phyloP scores from a whole-genome alignment of 805 yeast species.

The Priceomyces carsonii region DNA sequence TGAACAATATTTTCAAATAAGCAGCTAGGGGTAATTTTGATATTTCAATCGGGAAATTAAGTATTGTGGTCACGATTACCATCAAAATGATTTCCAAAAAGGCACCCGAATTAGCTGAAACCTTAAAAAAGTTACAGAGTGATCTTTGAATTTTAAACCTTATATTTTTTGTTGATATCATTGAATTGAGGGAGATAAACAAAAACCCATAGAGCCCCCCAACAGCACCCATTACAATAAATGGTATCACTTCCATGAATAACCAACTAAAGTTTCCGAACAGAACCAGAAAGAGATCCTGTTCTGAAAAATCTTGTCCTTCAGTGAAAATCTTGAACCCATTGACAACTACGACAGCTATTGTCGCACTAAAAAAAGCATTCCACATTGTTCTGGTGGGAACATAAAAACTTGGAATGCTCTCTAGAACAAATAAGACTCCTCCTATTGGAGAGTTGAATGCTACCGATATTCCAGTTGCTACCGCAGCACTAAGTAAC shows the following conservation, averaged over 20 bases:
- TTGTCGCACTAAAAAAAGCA: slow-evolving; percentile 76
- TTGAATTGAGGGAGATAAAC: slow-evolving; percentile 50
- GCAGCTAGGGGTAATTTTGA: slow-evolving; percentile 57
- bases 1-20: slow-evolving; percentile 60
- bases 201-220: slow-evolving; percentile 69
- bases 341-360: slow-evolving; percentile 60
- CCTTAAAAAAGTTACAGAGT: slow-evolving; percentile 20
- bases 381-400: slow-evolving; percentile 76
- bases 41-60: slow-evolving; percentile 57
- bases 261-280: slow-evolving; percentile 74
- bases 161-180: slow-evolving; percentile 24
- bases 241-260: slow-evolving; percentile 68
- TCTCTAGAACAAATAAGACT: slow-evolving; percentile 74
- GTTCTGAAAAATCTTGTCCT: slow-evolving; percentile 42
- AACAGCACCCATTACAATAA: slow-evolving; percentile 63
- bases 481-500: slow-evolving; percentile 69
- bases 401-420: slow-evolving; percentile 61
- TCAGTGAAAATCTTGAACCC: slow-evolving; percentile 42
- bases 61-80: slow-evolving; percentile 50
- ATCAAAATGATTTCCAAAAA: slow-evolving; percentile 52
- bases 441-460: slow-evolving; percentile 90
- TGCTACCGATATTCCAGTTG: slow-evolving; percentile 83
- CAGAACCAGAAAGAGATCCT: slow-evolving; percentile 60
- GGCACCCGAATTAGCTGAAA: slow-evolving; percentile 19
- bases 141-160: slow-evolving; percentile 28